Percentiles rank a stretch among this genome's conserved stretches.
These are phyloP conservation scores for Liriodendron chinense DNA, from an alignment of 164 flowering plant genomes.

Conservation along the genomic window DNA sequence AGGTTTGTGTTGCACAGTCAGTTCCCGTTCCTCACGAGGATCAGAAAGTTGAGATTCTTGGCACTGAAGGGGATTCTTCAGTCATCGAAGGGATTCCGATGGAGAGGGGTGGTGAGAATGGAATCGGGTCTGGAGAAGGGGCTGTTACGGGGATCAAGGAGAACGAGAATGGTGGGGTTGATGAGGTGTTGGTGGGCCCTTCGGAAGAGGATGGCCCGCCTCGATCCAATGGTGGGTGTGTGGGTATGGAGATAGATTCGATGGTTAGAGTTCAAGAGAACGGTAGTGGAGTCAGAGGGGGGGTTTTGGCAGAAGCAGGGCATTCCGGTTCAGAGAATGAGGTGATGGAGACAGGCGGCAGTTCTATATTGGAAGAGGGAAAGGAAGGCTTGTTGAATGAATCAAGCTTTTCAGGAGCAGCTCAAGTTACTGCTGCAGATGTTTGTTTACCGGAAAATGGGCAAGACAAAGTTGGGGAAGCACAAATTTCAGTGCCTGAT, in stretches of 20 bases:
- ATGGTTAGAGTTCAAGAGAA: slow-evolving; percentile 2
- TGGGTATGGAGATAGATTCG: slow-evolving; percentile 3
- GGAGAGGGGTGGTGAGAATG: neutral
- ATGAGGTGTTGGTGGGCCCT: neutral
- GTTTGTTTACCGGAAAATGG: neutral
- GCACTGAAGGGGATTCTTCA: neutral
- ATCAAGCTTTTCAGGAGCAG: neutral
- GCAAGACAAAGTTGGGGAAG: neutral
- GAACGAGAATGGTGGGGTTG: neutral
- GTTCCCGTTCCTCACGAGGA: neutral
- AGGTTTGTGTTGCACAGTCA: neutral
- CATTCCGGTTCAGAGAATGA: neutral
- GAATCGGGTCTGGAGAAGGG: neutral
- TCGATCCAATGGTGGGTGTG: neutral
- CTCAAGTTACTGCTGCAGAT: neutral
- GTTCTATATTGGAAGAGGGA: neutral
- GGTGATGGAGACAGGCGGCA: neutral
- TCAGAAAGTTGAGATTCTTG: neutral
- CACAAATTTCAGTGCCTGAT: neutral
- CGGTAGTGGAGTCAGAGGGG: neutral
- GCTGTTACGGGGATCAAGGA: neutral
- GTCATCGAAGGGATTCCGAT: neutral
- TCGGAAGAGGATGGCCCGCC: neutral
- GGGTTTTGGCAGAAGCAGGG: neutral
- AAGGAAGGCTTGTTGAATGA: neutral